Conservation (phyloP, 2,329 filamentous ascomycete genomes). For the Clarireedia hainanense region DNA sequence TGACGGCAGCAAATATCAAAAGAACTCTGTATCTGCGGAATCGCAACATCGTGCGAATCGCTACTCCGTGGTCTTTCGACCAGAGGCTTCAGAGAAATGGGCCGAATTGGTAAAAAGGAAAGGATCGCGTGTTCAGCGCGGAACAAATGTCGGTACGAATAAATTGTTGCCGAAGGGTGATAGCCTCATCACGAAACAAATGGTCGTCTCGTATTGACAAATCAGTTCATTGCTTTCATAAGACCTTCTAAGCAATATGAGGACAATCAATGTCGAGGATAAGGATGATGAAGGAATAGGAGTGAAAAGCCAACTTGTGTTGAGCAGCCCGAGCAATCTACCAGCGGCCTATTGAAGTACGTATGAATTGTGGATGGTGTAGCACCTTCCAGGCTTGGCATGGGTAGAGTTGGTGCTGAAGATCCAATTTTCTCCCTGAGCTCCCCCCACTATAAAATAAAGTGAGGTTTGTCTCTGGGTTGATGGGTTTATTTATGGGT, state of each 20-base stretch:
- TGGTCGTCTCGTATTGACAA: not conserved
- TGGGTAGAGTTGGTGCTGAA: too few relatives aligned
- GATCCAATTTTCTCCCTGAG: too few relatives aligned
- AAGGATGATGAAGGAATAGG: not conserved
- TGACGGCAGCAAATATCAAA: constrained; percentile 17
- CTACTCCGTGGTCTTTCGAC: constrained; percentile 5
- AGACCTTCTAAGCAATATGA: not conserved
- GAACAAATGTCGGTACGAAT: not conserved
- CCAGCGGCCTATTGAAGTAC: too few relatives aligned
- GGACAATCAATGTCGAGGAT: not conserved
- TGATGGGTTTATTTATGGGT: too few relatives aligned
- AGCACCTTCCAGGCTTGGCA: too few relatives aligned
- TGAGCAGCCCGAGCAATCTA: too few relatives aligned
- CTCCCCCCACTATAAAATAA: too few relatives aligned
- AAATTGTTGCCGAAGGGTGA: not conserved
- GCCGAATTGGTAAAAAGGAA: not conserved
- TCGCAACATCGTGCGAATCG: constrained; percentile 41
- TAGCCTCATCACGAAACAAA: constrained; percentile 2
- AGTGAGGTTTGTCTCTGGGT: too few relatives aligned
- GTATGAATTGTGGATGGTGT: too few relatives aligned
- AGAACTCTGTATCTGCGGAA: constrained; percentile 55
- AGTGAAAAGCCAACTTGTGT: not conserved
- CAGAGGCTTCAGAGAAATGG: not conserved
- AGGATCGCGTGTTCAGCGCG: constrained; percentile 2
- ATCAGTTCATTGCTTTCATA: not conserved